Conservation (phyloP, 495 filamentous ascomycete genomes). For the Penicillium parvum region DNA sequence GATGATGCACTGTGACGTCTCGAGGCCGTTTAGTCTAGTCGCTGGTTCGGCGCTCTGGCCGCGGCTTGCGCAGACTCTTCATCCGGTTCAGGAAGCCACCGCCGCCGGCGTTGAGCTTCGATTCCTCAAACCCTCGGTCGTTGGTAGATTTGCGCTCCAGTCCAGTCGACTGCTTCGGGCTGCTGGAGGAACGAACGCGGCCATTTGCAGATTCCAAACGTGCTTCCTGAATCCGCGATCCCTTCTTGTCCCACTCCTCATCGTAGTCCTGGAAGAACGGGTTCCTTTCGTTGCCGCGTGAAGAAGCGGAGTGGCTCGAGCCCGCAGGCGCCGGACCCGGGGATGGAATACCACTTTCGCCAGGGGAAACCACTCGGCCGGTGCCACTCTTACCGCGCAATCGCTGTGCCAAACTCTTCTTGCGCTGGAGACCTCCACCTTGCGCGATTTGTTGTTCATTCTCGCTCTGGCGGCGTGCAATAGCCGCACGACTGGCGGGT, state of each 20-base stretch:
- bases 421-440: slow-evolving; percentile 68
- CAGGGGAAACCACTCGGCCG: slow-evolving; percentile 47
- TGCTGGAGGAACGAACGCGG: slow-evolving; percentile 53
- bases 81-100: slow-evolving; percentile 78
- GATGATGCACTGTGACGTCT: too few relatives aligned
- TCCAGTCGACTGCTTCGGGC: slow-evolving; percentile 49
- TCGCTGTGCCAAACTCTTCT: slow-evolving; percentile 89
- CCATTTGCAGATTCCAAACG: slow-evolving; percentile 42
- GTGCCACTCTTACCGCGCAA: slow-evolving; percentile 64
- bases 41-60: slow-evolving; percentile 41
- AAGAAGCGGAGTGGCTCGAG: slow-evolving; percentile 31
- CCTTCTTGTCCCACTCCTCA: slow-evolving; percentile 66
- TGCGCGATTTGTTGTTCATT: slow-evolving; percentile 41
- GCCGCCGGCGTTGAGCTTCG: slow-evolving; percentile 42
- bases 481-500: slow-evolving; percentile 77
- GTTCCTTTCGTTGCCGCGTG: slow-evolving; percentile 55
- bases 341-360: slow-evolving; percentile 27
- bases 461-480: slow-evolving; percentile 71
- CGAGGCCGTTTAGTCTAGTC: too few relatives aligned
- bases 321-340: slow-evolving; percentile 32
- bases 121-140: slow-evolving; percentile 51
- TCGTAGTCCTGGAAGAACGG: slow-evolving; percentile 88
- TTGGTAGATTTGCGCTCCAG: slow-evolving; percentile 68
- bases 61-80: slow-evolving; percentile 71
- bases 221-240: slow-evolving; percentile 53